Conservation (phyloP, 2,329 filamentous ascomycete genomes). For the Neoascochyta sp. region DNA sequence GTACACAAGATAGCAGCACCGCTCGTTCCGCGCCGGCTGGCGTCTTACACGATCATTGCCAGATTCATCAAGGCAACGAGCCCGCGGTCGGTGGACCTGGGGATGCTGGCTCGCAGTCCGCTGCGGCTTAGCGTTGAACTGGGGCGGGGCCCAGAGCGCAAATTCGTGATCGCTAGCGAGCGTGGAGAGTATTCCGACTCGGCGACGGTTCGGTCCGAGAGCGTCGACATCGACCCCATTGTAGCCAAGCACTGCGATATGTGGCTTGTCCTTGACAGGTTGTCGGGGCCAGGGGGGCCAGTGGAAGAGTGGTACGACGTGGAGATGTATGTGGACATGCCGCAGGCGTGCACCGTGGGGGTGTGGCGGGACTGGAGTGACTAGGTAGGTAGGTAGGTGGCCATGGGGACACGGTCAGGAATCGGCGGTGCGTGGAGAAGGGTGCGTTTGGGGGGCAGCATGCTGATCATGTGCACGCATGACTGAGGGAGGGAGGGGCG, state of each 20-base stretch:
- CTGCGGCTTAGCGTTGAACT: constrained; percentile 70
- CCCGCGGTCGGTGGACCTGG: constrained; percentile 23
- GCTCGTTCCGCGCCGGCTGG: constrained; percentile 53
- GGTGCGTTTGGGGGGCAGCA: constrained; percentile 2
- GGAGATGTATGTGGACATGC: constrained; percentile 47
- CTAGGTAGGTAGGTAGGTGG: too few species aligned
- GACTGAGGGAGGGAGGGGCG: background rate
- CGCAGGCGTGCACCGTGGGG: constrained; percentile 43
- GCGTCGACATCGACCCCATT: constrained; percentile 71
- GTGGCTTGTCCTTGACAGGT: constrained; percentile 78
- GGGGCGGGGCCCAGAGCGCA: constrained; percentile 66
- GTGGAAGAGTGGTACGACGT: constrained; percentile 51
- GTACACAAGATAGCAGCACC: constrained; percentile 54
- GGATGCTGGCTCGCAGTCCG: constrained; percentile 42
- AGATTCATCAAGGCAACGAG: constrained; percentile 40
- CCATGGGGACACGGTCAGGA: constrained; percentile 11
- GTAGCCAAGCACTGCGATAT: constrained; percentile 55
- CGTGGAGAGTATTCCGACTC: constrained; percentile 72
- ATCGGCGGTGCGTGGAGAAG: too few species aligned
- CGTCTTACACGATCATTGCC: constrained; percentile 57
- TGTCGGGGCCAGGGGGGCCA: constrained; percentile 56
- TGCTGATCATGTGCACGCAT: constrained; percentile 5
- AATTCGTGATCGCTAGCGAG: constrained; percentile 62
- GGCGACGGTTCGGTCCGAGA: constrained; percentile 62
- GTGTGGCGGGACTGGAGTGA: constrained; percentile 47